Percentiles rank a stretch among this genome's conserved stretches.
phyloP scores from a whole-genome alignment of 192 early-diverging fungal genomes.

The Umbelopsis vinacea region DNA sequence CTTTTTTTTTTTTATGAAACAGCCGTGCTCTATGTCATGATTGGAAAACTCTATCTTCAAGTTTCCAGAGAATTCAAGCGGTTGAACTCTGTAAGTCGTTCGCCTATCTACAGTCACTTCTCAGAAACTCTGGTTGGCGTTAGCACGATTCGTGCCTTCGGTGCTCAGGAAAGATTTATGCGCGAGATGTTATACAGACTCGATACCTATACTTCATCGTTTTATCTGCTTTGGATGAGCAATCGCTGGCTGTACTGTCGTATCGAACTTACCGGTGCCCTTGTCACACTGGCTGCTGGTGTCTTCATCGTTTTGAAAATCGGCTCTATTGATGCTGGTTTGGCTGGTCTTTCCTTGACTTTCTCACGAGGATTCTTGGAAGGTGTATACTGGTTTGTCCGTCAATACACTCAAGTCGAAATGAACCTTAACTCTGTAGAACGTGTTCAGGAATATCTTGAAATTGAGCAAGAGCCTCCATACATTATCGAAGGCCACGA shows the following conservation, averaged over 20 bases:
- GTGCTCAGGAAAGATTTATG: conserved; percentile 65
- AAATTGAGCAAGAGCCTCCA: conserved; percentile 79
- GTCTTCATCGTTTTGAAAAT: conserved; percentile 61
- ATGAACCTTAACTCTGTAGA: conserved; percentile 88
- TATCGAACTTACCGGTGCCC: conserved; percentile 68
- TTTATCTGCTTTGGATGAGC: conserved; percentile 75
- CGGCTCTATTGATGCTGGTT: conserved; percentile 67
- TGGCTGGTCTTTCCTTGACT: conserved; percentile 83
- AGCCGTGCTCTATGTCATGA: background rate
- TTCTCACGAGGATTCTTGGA: conserved; percentile 84
- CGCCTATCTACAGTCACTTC: conserved; percentile 78
- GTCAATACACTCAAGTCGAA: conserved; percentile 78
- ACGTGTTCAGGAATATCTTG: conserved; percentile 80
- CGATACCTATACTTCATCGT: conserved; percentile 77
- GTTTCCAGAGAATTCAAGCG: conserved; percentile 91
- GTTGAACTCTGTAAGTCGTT: conserved; percentile 72
- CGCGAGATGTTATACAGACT: conserved; percentile 60
- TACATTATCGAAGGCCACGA: conserved; percentile 55
- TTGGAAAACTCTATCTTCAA: conserved; percentile 66
- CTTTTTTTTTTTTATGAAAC: background rate
- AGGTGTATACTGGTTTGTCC: conserved; percentile 56
- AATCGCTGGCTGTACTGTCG: conserved; percentile 83
- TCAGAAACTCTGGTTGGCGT: conserved; percentile 78
- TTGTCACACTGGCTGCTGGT: conserved; percentile 70
- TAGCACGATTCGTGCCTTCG: conserved; percentile 83